Percentiles rank a stretch among this genome's conserved stretches.
Conservation (phyloP, 75 land plant genomes). For the Cunninghamia lanceolata region DNA sequence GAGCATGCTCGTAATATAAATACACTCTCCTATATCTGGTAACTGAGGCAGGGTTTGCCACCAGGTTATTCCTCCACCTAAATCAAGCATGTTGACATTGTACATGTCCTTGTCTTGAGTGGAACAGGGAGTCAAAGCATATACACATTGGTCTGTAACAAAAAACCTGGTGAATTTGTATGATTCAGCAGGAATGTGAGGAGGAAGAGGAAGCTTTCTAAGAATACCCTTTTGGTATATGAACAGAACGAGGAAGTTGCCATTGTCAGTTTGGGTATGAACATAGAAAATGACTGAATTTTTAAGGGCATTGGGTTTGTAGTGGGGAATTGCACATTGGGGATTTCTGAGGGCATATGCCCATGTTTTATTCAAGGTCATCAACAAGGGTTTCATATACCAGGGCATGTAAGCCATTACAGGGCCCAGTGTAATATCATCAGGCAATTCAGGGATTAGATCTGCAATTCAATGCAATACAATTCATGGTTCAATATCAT, state of each 20-base stretch:
- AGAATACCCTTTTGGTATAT: background rate
- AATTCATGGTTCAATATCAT: background rate
- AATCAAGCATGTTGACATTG: background rate
- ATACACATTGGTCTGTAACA: background rate
- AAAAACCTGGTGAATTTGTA: background rate
- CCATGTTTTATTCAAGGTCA: background rate
- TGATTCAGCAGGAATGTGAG: background rate
- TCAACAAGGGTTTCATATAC: background rate
- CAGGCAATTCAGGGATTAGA: background rate
- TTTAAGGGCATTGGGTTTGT: background rate
- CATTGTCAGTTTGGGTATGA: background rate
- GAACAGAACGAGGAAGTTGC: background rate
- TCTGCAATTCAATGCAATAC: background rate
- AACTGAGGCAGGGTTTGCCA: background rate
- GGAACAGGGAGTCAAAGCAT: background rate
- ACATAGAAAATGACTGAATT: slow-evolving; percentile 2
- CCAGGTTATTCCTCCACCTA: background rate
- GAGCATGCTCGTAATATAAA: background rate
- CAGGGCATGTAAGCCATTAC: background rate
- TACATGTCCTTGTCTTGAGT: background rate
- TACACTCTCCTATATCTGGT: background rate
- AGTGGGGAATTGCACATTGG: background rate
- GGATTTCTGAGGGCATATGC: background rate
- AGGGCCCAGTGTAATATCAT: background rate
- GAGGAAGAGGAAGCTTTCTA: slow-evolving; percentile 1